These are phyloP conservation scores for Lathyrus sativus DNA, from an alignment of 306 rosid genomes.

Conservation along the genomic window DNA sequence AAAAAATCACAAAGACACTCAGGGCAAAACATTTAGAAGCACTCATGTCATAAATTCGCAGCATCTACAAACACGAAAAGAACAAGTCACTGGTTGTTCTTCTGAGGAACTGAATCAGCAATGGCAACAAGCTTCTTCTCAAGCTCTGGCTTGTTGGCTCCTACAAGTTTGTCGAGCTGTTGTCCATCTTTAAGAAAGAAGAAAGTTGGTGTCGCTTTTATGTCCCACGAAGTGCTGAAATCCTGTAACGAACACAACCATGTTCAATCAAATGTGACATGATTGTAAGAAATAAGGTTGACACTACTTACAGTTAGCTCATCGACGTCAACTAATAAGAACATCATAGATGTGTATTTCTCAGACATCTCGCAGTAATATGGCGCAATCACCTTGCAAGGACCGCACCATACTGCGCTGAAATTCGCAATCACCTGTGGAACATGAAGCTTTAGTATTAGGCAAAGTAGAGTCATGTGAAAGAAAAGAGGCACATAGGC, in stretches of 20 bases:
- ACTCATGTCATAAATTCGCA: slow-evolving; percentile 7
- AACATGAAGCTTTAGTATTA: slow-evolving; percentile 34
- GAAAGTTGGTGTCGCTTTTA: slow-evolving; percentile 97
- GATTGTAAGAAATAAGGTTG: slow-evolving; percentile 13
- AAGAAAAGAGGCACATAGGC: not conserved
- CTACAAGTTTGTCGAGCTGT: slow-evolving; percentile 92
- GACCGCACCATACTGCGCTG: slow-evolving; percentile 98
- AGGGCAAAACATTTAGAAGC: slow-evolving; percentile 32
- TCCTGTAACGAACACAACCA: slow-evolving; percentile 61
- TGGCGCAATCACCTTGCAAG: slow-evolving; percentile 83
- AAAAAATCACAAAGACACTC: slow-evolving; percentile 25
- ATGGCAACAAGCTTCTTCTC: slow-evolving; percentile 67
- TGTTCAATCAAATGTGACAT: slow-evolving; percentile 31
- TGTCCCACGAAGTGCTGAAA: slow-evolving; percentile 92
- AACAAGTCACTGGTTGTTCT: slow-evolving; percentile 36
- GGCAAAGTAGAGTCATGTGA: too few species aligned
- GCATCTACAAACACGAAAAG: slow-evolving; percentile 13
- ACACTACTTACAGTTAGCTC: slow-evolving; percentile 77
- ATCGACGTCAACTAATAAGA: slow-evolving; percentile 85
- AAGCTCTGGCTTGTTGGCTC: slow-evolving; percentile 95
- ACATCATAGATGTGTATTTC: slow-evolving; percentile 74
- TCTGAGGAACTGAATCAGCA: slow-evolving; percentile 47
- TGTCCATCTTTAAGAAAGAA: slow-evolving; percentile 86
- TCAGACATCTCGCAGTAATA: slow-evolving; percentile 78
- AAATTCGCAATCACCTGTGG: slow-evolving; percentile 89